These are phyloP conservation scores for Gaeumannomyces tritici DNA, from an alignment of 2,329 filamentous ascomycete genomes.

Conservation along the genomic window DNA sequence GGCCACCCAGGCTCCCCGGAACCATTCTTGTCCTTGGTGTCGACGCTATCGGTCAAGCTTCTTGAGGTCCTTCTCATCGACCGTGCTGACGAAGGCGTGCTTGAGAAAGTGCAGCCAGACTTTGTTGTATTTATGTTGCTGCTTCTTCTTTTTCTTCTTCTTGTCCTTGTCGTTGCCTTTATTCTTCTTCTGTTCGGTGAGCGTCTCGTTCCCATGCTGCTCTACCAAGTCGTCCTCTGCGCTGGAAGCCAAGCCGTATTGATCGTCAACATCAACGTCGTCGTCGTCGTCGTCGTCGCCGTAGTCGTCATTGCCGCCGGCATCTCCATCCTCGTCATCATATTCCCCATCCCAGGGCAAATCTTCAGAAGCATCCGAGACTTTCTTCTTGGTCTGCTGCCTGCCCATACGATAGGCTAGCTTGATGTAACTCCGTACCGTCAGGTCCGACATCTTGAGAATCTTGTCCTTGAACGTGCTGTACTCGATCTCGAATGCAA, in stretches of 20 bases:
- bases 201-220: conserved; percentile 15
- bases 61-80: conserved; percentile 55
- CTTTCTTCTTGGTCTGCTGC: conserved; percentile 11
- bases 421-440: conserved; percentile 69
- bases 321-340: conserved; percentile 6
- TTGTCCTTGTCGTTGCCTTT: conserved; percentile 33
- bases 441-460: conserved; percentile 73
- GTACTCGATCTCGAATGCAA: conserved; percentile 78
- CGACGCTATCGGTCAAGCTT: conserved; percentile 18
- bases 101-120: conserved; percentile 69
- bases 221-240: conserved; percentile 15
- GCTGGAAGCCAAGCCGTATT: conserved; percentile 7
- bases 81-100: conserved; percentile 71
- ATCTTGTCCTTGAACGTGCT: conserved; percentile 67
- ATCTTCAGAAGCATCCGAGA: conserved; percentile 8
- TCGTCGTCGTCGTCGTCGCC: conserved; percentile 13
- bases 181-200: conserved; percentile 25
- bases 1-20: neutral
- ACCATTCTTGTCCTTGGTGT: neutral
- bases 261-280: conserved; percentile 10
- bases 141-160: conserved; percentile 39
- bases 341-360: conserved; percentile 7
- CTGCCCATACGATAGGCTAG: conserved; percentile 69
- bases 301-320: neutral
- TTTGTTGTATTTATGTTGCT: conserved; percentile 50